Conservation (phyloP, 2,329 filamentous ascomycete species). For the Teratosphaeria nubilosa region DNA sequence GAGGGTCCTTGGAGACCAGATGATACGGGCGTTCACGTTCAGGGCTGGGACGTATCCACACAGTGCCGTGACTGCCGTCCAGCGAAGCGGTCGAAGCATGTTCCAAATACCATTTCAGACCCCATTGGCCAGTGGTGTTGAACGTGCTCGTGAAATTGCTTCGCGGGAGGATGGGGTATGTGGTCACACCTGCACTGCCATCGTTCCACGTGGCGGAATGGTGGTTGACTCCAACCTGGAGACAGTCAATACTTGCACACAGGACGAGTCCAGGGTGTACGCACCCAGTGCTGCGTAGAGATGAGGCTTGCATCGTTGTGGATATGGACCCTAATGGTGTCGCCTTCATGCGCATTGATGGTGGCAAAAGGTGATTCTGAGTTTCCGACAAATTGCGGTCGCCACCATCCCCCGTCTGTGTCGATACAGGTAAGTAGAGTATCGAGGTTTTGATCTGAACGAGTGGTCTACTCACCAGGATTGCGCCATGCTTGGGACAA, state of each 20-base stretch:
- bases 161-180: not conserved
- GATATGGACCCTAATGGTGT: not conserved
- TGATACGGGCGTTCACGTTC: not conserved
- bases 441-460: not conserved
- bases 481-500: not conserved
- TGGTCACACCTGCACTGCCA: not conserved
- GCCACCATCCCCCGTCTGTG: not conserved
- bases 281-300: not conserved
- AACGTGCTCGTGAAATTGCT: not conserved
- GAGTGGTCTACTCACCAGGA: not conserved
- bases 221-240: not conserved
- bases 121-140: not conserved
- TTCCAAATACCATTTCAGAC: not conserved
- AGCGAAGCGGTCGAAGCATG: not conserved
- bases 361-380: not conserved
- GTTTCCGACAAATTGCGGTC: not conserved
- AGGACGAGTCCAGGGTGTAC: not conserved
- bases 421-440: not conserved
- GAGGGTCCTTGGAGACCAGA: not conserved
- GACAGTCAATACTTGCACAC: not conserved
- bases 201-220: not conserved
- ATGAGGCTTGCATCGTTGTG: not conserved
- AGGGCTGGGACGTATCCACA: not conserved
- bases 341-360: not conserved
- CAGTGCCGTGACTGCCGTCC: not conserved